A percentile compares a stretch with the other conserved stretches of the same genome.
Evolutionary conservation across 169 alveolate species (phyloP).

Genomic region (Babesia bovis): DNA sequence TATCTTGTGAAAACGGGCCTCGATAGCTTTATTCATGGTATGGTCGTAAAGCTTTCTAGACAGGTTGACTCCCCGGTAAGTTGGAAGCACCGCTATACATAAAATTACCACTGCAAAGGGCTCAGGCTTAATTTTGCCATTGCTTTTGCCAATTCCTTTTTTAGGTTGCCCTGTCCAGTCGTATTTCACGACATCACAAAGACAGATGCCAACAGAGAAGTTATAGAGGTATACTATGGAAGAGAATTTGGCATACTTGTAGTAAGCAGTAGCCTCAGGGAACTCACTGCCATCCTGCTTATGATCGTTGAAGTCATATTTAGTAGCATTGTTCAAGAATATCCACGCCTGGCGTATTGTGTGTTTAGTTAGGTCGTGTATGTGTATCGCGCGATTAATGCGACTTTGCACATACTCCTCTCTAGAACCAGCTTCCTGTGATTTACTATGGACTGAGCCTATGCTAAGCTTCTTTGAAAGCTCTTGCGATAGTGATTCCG

Average conservation of each 20-base stretch:
- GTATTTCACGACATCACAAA: conserved; percentile 44
- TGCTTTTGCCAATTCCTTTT: conserved; percentile 5
- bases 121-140: conserved; percentile 36
- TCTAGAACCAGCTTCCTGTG: not conserved
- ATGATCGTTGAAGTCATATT: conserved; percentile 27
- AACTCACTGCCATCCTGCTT: conserved; percentile 18
- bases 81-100: conserved; percentile 37
- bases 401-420: conserved; percentile 1
- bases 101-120: conserved; percentile 44
- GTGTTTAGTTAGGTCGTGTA: conserved; percentile 54
- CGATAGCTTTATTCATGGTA: conserved; percentile 50
- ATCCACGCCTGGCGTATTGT: conserved; percentile 62
- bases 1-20: conserved; percentile 30
- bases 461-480: conserved; percentile 11
- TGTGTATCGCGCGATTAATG: conserved; percentile 5
- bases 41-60: conserved; percentile 42
- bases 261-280: conserved; percentile 36
- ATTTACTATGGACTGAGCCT: too few species aligned
- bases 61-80: conserved; percentile 43
- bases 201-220: conserved; percentile 42
- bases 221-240: conserved; percentile 34
- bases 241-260: conserved; percentile 29
- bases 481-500: not conserved
- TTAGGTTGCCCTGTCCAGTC: conserved; percentile 30
- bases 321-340: conserved; percentile 14